Percentiles rank a stretch among this genome's conserved stretches.
These are phyloP conservation scores for Picochlorum costavermella DNA, from an alignment of 139 green algal genomes.

Conservation along the genomic window DNA sequence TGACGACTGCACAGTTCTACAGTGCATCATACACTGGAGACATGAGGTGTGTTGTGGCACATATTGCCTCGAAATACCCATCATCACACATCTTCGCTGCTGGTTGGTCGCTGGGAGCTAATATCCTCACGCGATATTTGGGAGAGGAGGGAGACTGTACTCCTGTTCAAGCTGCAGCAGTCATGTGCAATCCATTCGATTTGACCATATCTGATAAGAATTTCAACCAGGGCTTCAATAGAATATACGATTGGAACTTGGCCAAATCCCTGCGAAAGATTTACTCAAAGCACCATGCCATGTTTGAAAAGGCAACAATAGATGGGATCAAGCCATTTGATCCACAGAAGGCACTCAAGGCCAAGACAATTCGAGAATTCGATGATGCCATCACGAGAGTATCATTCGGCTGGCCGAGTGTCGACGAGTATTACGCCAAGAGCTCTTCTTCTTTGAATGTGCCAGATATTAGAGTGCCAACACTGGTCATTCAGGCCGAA, in stretches of 20 bases:
- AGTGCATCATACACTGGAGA: constrained; percentile 87
- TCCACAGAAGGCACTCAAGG: constrained; percentile 30
- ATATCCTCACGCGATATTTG: constrained; percentile 74
- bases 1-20: constrained; percentile 92
- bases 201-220: constrained; percentile 56
- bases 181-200: constrained; percentile 92
- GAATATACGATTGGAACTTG: constrained; percentile 78
- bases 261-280: constrained; percentile 46
- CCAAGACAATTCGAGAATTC: constrained; percentile 67
- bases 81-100: constrained; percentile 49
- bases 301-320: constrained; percentile 43
- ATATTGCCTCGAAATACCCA: constrained; percentile 43
- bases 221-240: constrained; percentile 73
- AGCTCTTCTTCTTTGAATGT: constrained; percentile 20
- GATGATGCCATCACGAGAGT: constrained; percentile 73
- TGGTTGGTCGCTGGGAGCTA: constrained; percentile 88
- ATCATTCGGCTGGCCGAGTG: constrained; percentile 57
- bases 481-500: constrained; percentile 41
- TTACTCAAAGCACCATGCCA: constrained; percentile 47
- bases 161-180: constrained; percentile 68
- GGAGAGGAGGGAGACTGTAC: constrained; percentile 58
- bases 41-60: constrained; percentile 53
- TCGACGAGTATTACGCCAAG: constrained; percentile 81
- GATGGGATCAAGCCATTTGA: constrained; percentile 16
- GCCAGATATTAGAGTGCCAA: constrained; percentile 19